Percentiles rank a stretch among this genome's conserved stretches.
Conservation (phyloP, 148 eudicot genomes). For the Arbutus unedo region DNA sequence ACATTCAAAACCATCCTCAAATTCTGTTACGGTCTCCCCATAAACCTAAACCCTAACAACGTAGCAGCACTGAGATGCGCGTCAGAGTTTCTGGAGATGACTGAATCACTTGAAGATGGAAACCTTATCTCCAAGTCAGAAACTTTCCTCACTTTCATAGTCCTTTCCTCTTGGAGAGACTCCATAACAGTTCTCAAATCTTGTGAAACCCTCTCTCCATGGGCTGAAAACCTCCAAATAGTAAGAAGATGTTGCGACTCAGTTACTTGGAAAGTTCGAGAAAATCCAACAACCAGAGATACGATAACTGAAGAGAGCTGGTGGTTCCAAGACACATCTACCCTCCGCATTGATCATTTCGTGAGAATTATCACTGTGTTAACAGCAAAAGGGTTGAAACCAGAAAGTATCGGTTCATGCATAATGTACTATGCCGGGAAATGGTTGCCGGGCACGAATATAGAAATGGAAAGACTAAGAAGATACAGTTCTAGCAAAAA, state of each 20-base stretch:
- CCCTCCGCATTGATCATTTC: constrained; percentile 62
- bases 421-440: constrained; percentile 50
- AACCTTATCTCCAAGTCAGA: constrained; percentile 64
- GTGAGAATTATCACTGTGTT: constrained; percentile 51
- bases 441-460: constrained; percentile 53
- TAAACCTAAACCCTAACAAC: constrained; percentile 47
- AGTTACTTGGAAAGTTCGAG: constrained; percentile 53
- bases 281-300: constrained; percentile 27
- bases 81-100: constrained; percentile 71
- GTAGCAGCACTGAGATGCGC: constrained; percentile 65
- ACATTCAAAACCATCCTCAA: constrained; percentile 46
- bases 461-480: constrained; percentile 27
- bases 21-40: constrained; percentile 59
- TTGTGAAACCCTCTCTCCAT: constrained; percentile 63
- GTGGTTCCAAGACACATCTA: constrained; percentile 60
- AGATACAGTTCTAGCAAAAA: constrained; percentile 24
- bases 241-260: constrained; percentile 71
- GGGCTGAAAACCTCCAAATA: constrained; percentile 75
- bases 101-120: constrained; percentile 70
- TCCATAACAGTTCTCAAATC: constrained; percentile 55
- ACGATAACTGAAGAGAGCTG: constrained; percentile 27
- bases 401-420: constrained; percentile 50
- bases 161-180: constrained; percentile 68
- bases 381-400: constrained; percentile 40
- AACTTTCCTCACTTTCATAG: constrained; percentile 62